Base-by-base conservation (phyloP, 2,329 filamentous ascomycete genomes). In the Trichophyton simii region DNA sequence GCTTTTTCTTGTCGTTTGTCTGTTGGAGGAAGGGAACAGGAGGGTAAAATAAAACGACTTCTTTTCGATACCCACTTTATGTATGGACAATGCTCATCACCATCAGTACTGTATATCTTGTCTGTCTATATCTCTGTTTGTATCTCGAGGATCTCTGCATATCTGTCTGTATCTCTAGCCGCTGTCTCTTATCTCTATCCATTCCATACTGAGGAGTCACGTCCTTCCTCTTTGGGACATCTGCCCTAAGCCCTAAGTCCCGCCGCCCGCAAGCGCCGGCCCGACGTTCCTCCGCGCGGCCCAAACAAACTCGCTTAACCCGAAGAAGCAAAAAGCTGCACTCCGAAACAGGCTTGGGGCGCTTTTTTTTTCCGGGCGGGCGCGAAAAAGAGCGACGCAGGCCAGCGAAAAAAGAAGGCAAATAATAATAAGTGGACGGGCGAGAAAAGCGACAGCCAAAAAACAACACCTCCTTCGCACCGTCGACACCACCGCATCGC, bases 401-500 rank as follows among this genome's bases (percentile, higher is more conserved):
- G 34, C 34, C 1, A 11, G 34, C 28, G 22, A 22, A 22, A 18
- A 34, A 13, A 38, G 54, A 38, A 62, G 50, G 44, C 57, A 61
- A 52, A 22, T 22, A 52, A 22, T 22, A 52, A 59, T 59, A 48
- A 22, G 13, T 11, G 46, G 38, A 34, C 34, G 18, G 15, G n/a
- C 15, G n/a, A 44, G n/a, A n/a, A n/a, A 44, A 44, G n/a, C 15
- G 41, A 18, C 41, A 20, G n/a, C 15, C 15, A 18, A 44, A 44
- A 44, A 44, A 44, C 15, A n/a, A 44, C 15, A 59, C 28, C 41
- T 31, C 34, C 57, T 11, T 38, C 57, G 20, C 57, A 18, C 25
- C 57, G 18, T 46, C 38, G 18, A 25, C 57, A 25, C 15, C 57
- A 55, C 61, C 52, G 41, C 54, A 42, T 57, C 50, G 60, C 54